Base-by-base conservation (phyloP, 768 basidiomycete species). In the Lentinus brumalis region DNA sequence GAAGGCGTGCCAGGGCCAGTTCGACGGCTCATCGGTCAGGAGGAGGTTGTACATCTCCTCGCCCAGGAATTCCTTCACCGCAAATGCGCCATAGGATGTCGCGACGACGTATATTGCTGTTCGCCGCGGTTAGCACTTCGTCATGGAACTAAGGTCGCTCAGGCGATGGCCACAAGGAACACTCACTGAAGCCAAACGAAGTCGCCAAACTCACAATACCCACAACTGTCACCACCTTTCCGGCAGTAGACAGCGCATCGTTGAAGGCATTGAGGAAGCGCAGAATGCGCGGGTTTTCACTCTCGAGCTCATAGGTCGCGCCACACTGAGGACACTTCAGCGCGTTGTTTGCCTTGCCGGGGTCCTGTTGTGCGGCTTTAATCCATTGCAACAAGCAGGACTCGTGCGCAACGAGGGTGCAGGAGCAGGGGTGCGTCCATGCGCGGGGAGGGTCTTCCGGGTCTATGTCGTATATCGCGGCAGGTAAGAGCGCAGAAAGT, bases 271-370 rank as follows among this genome's bases (percentile, higher is more conserved):
- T 75, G 57, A 92, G 65, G 26, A 84, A 56, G 15, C 77, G 74
- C 38, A 92, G 76, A 0, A 83, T 41, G 11, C 74, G 55, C 0
- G 89, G 86, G 54, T 86, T 83, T 10, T 85, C 74, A 73, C 88
- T 91, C 64, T 86, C 82, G 52, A 92, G 70, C 69, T 88, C 83
- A 69, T 91, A 92, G 39, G 69, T 66, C 0, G 86, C 77, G 11
- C 86, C 80, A 62, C 91, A 93, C 62, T 93, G 91, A 0, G 91
- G 90, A 66, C 91, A 93, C 68, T 91, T 89, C 61, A 91, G 80
- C 0, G 89, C 88, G 68, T 89, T 88, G 18, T 66, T 74, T 31
- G 83, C 79, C 9, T 86, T 82, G 10, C 78, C 73, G 7, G 79
- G 58, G 50, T 77, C 85, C 26, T 80, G 77, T 65, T 92, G 87